Evolutionary conservation across 139 green algal genomes (phyloP), one percentile per base, ranked within the genome.

Genomic region (Chlorella ohadii): DNA sequence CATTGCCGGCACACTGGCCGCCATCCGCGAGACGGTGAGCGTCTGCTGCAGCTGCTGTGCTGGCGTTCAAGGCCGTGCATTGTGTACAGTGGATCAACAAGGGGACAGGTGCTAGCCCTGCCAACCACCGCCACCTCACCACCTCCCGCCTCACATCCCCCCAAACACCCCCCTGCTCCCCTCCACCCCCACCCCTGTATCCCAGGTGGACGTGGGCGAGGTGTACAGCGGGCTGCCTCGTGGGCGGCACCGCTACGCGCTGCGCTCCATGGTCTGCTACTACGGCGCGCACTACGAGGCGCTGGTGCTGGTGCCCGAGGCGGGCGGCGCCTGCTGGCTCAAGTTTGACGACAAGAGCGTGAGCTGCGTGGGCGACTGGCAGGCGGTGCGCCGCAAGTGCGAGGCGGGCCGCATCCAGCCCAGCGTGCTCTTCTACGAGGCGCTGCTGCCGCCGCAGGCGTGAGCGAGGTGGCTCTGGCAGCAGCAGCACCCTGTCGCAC

Each of bases 221-320:
- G 63, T 72, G 17, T 70, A 64, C 68, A 31, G 76, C 27, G 67
- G n/a, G 20, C 28, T 27, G n/a, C 23, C 33, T 3, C 17, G 11
- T 6, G 70, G 56, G 12, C 12, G 77, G 38, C 70, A 87, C n/a
- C 27, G 86, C 39, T 96, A 94, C 86, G 47, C 79, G 31, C 90
- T 96, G 71, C 84, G 85, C 86, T 90, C 87, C 85, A 93, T 95
- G 91, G 93, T 98, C 80, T 95, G 93, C 81, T 98, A 97, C 91
- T 97, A 96, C 77, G 93, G 94, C 25, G 85, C 91, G 87, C 94
- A 98, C 83, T 98, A 98, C 91, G 87, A 93, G 61, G 96, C 94
- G 23, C 95, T 97, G 78, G 93, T 96, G 68, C 61, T 77, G 31
- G 77, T 89, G 75, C 66, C 55, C 0, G 72, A 91, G 36, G 72